phyloP scores from a whole-genome alignment of 169 alveolate species.

The Plasmodium billcollinsi region DNA sequence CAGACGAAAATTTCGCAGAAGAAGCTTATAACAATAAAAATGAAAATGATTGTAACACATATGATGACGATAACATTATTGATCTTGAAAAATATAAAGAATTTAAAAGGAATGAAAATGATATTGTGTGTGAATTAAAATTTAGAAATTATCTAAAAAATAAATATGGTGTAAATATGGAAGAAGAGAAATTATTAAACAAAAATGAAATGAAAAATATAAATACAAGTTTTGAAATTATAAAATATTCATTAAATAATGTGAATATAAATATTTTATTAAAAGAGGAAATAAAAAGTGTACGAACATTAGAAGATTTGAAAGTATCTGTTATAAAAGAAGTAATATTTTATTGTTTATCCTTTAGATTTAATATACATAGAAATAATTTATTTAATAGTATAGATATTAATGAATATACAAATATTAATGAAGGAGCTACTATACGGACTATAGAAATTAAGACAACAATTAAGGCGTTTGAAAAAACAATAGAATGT shows the following conservation, averaged over 20 bases:
- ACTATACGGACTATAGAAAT: slow-evolving; percentile 66
- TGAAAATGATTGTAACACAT: neutral
- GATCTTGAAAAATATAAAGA: slow-evolving; percentile 50
- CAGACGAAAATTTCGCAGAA: neutral
- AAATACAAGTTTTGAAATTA: slow-evolving; percentile 34
- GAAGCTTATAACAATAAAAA: neutral
- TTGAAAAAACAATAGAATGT: slow-evolving; percentile 27
- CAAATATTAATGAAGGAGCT: slow-evolving; percentile 80
- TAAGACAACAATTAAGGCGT: slow-evolving; percentile 37
- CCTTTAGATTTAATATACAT: slow-evolving; percentile 78
- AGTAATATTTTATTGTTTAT: slow-evolving; percentile 78
- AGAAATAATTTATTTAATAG: slow-evolving; percentile 75
- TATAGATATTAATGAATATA: slow-evolving; percentile 77
- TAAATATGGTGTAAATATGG: slow-evolving; percentile 46
- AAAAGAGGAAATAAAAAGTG: slow-evolving; percentile 74
- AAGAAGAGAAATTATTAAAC: slow-evolving; percentile 59
- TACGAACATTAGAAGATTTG: slow-evolving; percentile 64
- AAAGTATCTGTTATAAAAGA: slow-evolving; percentile 80
- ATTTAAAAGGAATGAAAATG: slow-evolving; percentile 21
- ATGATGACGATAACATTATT: slow-evolving; percentile 48
- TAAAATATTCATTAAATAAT: slow-evolving; percentile 65
- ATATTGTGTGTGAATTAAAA: slow-evolving; percentile 33
- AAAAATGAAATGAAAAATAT: slow-evolving; percentile 53
- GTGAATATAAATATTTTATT: slow-evolving; percentile 75
- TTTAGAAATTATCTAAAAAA: slow-evolving; percentile 31